Percentiles rank a stretch among this genome's conserved stretches.
phyloP scores from a whole-genome alignment of 2,329 filamentous ascomycete species.

The Pyricularia grisea region DNA sequence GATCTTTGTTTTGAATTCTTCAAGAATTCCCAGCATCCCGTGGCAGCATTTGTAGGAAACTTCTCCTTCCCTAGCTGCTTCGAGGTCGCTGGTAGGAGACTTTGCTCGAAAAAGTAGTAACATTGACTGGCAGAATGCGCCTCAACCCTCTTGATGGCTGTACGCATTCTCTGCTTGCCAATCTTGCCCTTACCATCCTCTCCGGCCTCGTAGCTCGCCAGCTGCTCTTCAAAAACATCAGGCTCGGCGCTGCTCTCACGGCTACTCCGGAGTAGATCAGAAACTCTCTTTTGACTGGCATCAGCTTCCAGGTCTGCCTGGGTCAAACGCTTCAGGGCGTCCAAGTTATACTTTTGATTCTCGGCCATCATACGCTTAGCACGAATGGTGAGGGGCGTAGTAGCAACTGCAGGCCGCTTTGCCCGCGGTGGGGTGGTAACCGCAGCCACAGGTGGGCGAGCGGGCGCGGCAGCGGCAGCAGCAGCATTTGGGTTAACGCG shows the following conservation, averaged over 20 bases:
- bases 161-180: conserved; percentile 23
- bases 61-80: conserved; percentile 14
- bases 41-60: conserved; percentile 28
- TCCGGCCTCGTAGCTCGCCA: conserved; percentile 19
- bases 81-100: background rate
- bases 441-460: conserved; percentile 1
- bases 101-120: conserved; percentile 41
- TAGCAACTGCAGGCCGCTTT: conserved; percentile 28
- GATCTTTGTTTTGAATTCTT: conserved; percentile 39
- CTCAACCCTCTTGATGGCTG: conserved; percentile 41
- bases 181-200: conserved; percentile 33
- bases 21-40: conserved; percentile 37
- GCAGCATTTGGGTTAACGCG: background rate
- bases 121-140: conserved; percentile 13
- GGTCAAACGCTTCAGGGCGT: conserved; percentile 50
- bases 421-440: conserved; percentile 37
- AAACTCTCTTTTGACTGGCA: conserved; percentile 23
- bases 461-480: too few relatives aligned
- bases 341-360: conserved; percentile 53
- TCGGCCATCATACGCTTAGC: conserved; percentile 8
- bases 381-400: conserved; percentile 37
- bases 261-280: conserved; percentile 21
- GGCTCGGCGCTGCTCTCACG: conserved; percentile 9
- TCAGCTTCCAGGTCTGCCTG: conserved; percentile 20
- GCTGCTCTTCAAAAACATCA: conserved; percentile 13